Conservation (phyloP, 768 basidiomycete genomes). For the Gymnopilus dilepis region DNA sequence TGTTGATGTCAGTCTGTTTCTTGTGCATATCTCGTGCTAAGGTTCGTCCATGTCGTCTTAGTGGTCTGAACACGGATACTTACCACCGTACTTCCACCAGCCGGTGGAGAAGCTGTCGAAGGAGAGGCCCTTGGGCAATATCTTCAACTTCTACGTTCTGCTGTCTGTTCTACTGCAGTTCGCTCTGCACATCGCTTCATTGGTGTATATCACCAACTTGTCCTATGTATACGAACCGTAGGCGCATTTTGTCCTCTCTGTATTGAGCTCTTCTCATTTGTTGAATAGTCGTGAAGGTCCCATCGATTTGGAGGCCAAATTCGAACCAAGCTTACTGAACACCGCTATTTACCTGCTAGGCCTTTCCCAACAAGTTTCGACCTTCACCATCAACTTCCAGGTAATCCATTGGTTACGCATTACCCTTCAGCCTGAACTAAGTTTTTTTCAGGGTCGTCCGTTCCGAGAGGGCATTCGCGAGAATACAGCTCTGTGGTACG, state of each 20-base stretch:
- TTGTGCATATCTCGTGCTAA: conserved; percentile 96
- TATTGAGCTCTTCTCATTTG: conserved; percentile 12
- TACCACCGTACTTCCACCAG: conserved; percentile 42
- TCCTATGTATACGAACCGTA: conserved; percentile 80
- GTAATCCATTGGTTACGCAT: conserved; percentile 34
- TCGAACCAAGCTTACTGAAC: conserved; percentile 93
- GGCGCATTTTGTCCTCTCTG: conserved; percentile 33
- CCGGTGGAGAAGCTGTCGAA: conserved; percentile 96
- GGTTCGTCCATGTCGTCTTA: conserved; percentile 50
- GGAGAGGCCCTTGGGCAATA: conserved; percentile 92
- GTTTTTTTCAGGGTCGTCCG: conserved; percentile 73
- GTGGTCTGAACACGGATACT: not conserved
- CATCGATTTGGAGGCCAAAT: conserved; percentile 95
- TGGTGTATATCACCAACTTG: conserved; percentile 93
- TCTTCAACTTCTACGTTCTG: conserved; percentile 96
- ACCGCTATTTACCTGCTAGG: conserved; percentile 96
- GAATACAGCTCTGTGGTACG: conserved; percentile 92
- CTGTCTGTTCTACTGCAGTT: conserved; percentile 93
- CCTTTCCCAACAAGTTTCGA: conserved; percentile 97
- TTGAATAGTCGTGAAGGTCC: conserved; percentile 55
- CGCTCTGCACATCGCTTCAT: conserved; percentile 85
- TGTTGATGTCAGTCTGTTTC: conserved; percentile 99
- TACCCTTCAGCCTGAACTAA: not conserved
- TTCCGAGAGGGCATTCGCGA: conserved; percentile 98
- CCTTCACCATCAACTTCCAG: conserved; percentile 98